These are phyloP conservation scores for Diplodia corticola DNA, from an alignment of 2,329 filamentous ascomycete species.

Conservation along the genomic window DNA sequence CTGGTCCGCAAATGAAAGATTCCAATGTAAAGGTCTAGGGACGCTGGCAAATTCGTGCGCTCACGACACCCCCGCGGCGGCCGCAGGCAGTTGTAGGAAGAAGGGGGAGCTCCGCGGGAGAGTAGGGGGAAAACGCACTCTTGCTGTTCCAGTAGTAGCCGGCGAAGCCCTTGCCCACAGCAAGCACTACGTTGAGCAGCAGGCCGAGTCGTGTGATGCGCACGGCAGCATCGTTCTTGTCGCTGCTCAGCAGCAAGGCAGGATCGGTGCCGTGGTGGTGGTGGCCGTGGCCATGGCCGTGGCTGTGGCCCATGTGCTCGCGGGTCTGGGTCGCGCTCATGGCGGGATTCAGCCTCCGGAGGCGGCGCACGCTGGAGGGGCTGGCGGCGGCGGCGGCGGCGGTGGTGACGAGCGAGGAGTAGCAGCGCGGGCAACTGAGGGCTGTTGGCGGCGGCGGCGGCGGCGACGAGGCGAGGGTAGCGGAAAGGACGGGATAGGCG, in stretches of 20 bases:
- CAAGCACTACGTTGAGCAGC: constrained; percentile 90
- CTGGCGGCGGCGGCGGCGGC: not conserved
- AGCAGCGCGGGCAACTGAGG: constrained; percentile 19
- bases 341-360: constrained; percentile 23
- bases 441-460: not conserved
- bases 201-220: constrained; percentile 89
- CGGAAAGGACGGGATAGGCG: not conserved
- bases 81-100: not conserved
- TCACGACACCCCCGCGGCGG: not conserved
- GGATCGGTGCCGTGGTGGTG: constrained; percentile 80
- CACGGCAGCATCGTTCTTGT: constrained; percentile 90
- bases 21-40: not conserved
- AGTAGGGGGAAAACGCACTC: constrained; percentile 34
- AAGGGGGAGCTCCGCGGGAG: not conserved
- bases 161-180: constrained; percentile 85
- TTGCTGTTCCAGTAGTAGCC: constrained; percentile 95
- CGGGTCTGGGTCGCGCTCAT: constrained; percentile 32
- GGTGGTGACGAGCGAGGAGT: constrained; percentile 45
- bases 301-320: constrained; percentile 49
- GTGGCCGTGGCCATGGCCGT: constrained; percentile 61
- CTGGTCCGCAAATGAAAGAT: not conserved
- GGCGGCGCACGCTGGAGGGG: constrained; percentile 40
- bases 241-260: constrained; percentile 73
- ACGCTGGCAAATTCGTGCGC: constrained; percentile 19
- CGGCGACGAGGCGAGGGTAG: not conserved